Evolutionary conservation across 345 rosid genomes (phyloP).

Genomic region (Populus deltoides): DNA sequence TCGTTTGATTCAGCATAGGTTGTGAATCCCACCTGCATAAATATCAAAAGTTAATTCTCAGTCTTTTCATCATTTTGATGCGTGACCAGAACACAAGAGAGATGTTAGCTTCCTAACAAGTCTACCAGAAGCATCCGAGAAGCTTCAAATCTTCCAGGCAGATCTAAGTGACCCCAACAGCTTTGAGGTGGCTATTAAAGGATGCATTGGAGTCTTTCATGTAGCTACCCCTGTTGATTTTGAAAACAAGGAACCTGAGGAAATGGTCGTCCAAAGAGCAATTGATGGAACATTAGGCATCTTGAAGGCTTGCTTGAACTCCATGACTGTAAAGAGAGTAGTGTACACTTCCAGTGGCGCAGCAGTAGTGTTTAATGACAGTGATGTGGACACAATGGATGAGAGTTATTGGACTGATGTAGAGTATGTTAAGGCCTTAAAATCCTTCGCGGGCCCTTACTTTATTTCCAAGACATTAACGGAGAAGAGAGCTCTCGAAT

Average conservation of each 20-base stretch:
- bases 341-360: conserved; percentile 61
- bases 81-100: conserved; percentile 39
- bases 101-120: conserved; percentile 54
- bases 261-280: conserved; percentile 41
- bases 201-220: conserved; percentile 32
- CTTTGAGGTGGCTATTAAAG: conserved; percentile 25
- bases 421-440: conserved; percentile 1
- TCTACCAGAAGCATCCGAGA: conserved; percentile 52
- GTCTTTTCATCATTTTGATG: too few species aligned
- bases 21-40: too few species aligned
- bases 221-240: conserved; percentile 25
- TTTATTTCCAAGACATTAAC: conserved; percentile 19
- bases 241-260: conserved; percentile 40
- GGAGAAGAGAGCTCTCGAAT: too few species aligned
- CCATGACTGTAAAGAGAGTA: conserved; percentile 53
- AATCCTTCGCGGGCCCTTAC: background rate
- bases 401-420: conserved; percentile 38
- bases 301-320: conserved; percentile 44
- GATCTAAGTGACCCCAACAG: conserved; percentile 29
- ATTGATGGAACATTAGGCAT: conserved; percentile 51
- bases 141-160: conserved; percentile 36
- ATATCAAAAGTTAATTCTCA: too few species aligned
- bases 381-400: conserved; percentile 15
- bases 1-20: too few species aligned
- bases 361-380: background rate